These are phyloP conservation scores for Fusarium sp. DNA, from an alignment of 2,329 filamentous ascomycete species.

Conservation along the genomic window DNA sequence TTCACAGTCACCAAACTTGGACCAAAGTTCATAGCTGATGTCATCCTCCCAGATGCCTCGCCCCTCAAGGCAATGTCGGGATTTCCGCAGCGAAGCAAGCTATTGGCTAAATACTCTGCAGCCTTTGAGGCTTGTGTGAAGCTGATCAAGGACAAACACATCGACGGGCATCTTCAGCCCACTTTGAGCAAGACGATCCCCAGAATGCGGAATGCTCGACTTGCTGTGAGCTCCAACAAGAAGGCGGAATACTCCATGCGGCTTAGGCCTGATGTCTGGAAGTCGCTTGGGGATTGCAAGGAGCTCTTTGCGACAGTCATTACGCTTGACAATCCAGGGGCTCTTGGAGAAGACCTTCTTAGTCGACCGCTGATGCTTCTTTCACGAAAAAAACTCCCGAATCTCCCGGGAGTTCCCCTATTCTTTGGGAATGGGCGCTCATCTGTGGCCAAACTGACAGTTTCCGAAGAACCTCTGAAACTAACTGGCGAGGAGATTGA, in stretches of 20 bases:
- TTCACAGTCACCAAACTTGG: slow-evolving; percentile 72
- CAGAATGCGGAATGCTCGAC: slow-evolving; percentile 84
- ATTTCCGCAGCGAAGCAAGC: slow-evolving; percentile 73
- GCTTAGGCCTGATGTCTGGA: slow-evolving; percentile 83
- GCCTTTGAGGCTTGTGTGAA: slow-evolving; percentile 85
- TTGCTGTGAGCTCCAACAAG: slow-evolving; percentile 86
- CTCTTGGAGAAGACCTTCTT: slow-evolving; percentile 61
- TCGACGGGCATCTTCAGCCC: slow-evolving; percentile 82
- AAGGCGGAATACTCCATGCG: slow-evolving; percentile 80
- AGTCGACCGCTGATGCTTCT: slow-evolving; percentile 78
- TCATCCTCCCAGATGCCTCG: slow-evolving; percentile 80
- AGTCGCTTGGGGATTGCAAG: slow-evolving; percentile 50
- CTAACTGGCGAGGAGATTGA: slow-evolving; percentile 60
- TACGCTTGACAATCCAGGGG: slow-evolving; percentile 65
- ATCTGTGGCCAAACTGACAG: slow-evolving; percentile 67
- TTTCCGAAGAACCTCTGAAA: slow-evolving; percentile 57
- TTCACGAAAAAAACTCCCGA: slow-evolving; percentile 73
- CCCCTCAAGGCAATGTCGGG: slow-evolving; percentile 78
- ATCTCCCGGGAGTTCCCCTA: slow-evolving; percentile 75
- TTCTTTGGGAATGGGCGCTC: slow-evolving; percentile 75
- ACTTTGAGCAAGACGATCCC: slow-evolving; percentile 78
- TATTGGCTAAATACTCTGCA: slow-evolving; percentile 86
- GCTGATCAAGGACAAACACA: slow-evolving; percentile 72
- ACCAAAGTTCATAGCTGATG: slow-evolving; percentile 78
- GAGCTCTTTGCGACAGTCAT: slow-evolving; percentile 73